Evolutionary conservation across 2,329 filamentous ascomycete genomes (phyloP), one percentile per base, ranked within the genome.

Genomic region (Fusarium sp.): DNA sequence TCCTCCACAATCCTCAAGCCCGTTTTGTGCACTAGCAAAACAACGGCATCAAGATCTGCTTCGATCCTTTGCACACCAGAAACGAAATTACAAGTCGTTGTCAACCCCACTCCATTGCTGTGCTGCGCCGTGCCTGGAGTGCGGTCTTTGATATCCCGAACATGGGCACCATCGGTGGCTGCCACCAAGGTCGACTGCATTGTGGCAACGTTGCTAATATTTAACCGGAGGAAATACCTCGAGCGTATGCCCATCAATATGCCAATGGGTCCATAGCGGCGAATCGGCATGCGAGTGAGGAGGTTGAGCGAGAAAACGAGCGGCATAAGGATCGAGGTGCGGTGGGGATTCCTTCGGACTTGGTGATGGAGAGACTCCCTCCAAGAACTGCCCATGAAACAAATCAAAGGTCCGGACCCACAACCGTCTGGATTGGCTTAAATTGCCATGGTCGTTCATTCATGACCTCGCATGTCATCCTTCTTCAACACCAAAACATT

Each of bases 1-100:
- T 75, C 74, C 77, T 79, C 77, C 77, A 77, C 77, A 79, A 70
- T 65, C 68, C 73, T 74, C 66, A 66, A 66, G 68, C 56, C 68
- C 65, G 64, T 73, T 67, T 68, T 61, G 65, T 68, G 70, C 66
- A 74, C 77, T 78, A 78, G 70, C 66, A 68, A 72, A 68, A 71
- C 25, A 71, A 74, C 63, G 52, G 65, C 58, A 75, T 69, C 65
- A 70, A 63, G 75, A 77, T 78, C 76, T 60, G 61, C 70, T 70
- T 69, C 64, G 60, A 69, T 70, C 64, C 65, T 79, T 74, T 25
- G 40, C 50, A 38, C 42, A 68, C 66, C 13, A 56, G 65, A 59
- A 58, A 65, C 70, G 72, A 68, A 66, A 73, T 66, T 69, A 65
- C 63, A 70, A 68, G 54, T 61, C 62, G 67, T 73, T 36, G 63